phyloP scores from a whole-genome alignment of 306 rosid genomes.

The Fagus crenata region DNA sequence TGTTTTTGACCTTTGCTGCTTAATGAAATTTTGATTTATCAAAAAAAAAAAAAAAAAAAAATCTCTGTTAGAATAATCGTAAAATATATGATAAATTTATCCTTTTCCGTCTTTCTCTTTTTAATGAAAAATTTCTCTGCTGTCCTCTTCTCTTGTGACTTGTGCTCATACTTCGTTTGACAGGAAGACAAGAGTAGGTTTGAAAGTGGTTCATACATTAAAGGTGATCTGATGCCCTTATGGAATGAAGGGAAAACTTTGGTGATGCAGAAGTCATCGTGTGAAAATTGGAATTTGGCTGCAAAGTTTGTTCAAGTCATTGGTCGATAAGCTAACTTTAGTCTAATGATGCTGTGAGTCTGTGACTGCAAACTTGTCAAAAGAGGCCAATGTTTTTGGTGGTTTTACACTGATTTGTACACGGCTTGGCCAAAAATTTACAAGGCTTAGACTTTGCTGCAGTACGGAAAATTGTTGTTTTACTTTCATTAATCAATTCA shows the following conservation, averaged over 20 bases:
- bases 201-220: neutral
- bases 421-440: neutral
- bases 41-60: no score
- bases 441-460: neutral
- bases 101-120: neutral
- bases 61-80: no score
- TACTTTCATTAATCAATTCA: neutral
- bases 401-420: neutral
- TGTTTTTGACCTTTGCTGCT: no score
- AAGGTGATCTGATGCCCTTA: neutral
- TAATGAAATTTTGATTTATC: no score
- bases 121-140: neutral
- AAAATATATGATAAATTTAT: no score
- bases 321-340: neutral
- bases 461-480: neutral
- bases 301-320: neutral
- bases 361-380: neutral
- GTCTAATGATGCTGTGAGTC: neutral
- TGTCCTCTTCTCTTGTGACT: neutral
- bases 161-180: neutral
- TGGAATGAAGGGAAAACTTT: neutral
- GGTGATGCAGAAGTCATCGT: neutral
- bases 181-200: neutral
- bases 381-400: neutral
- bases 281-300: neutral